Conservation (phyloP, 306 rosid species). For the Coriaria nepalensis region DNA sequence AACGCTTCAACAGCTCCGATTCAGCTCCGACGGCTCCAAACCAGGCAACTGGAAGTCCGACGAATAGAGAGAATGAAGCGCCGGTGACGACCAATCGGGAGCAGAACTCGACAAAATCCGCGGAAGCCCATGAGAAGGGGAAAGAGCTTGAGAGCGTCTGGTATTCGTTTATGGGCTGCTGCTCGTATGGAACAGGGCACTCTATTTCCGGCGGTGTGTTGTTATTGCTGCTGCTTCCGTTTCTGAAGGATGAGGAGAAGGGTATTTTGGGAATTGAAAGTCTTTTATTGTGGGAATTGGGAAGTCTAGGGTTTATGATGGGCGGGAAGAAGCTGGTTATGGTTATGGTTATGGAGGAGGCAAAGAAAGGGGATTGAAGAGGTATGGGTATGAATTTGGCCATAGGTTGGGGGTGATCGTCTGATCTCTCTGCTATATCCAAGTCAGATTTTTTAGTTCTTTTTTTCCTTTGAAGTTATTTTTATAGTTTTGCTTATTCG, state of each 20-base stretch:
- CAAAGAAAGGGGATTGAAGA: conserved; percentile 6
- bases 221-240: no score
- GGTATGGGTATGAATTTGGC: conserved; percentile 18
- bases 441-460: background rate
- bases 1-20: conserved; percentile 46
- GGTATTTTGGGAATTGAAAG: conserved; percentile 5
- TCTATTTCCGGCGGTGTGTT: conserved; percentile 40
- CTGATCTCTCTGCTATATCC: conserved; percentile 9
- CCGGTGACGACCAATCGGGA: conserved; percentile 61
- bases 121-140: conserved; percentile 86
- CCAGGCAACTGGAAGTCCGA: conserved; percentile 82
- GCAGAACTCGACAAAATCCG: conserved; percentile 43
- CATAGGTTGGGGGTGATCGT: conserved; percentile 11
- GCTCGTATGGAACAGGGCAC: conserved; percentile 83
- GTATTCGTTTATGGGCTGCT: conserved; percentile 79
- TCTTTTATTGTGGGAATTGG: conserved; percentile 8
- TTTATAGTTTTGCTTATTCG: conserved; percentile 4
- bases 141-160: conserved; percentile 58
- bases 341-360: conserved; percentile 9
- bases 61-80: conserved; percentile 45
- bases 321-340: conserved; percentile 3
- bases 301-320: conserved; percentile 4
- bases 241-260: conserved; percentile 22
- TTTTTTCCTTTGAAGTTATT: conserved; percentile 3
- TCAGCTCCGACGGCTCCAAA: conserved; percentile 62